Evolutionary conservation across 306 rosid genomes (phyloP).

Genomic region (Spatholobus suberectus): DNA sequence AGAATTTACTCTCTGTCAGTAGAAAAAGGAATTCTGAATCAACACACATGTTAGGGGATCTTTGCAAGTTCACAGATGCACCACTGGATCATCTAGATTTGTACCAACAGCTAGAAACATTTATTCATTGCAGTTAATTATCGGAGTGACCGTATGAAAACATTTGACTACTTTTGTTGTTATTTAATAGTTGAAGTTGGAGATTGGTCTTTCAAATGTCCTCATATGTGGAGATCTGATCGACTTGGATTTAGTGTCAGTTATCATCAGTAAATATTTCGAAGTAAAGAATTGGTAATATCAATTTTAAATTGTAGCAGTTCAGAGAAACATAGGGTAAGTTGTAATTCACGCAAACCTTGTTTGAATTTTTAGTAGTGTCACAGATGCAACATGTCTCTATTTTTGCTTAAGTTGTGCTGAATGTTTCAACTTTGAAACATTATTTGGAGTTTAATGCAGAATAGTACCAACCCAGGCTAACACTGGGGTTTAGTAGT

Average conservation of each 20-base stretch:
- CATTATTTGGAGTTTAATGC: background rate
- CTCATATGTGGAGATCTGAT: background rate
- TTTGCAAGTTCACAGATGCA: background rate
- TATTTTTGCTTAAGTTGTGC: background rate
- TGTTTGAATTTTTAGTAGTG: background rate
- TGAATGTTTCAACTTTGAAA: background rate
- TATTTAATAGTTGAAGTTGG: background rate
- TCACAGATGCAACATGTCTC: background rate
- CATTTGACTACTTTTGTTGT: background rate
- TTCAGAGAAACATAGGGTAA: background rate
- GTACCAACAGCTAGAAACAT: background rate
- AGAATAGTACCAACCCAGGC: background rate
- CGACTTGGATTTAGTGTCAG: background rate
- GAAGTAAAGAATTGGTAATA: background rate
- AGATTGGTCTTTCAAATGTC: conserved; percentile 2
- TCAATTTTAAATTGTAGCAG: background rate
- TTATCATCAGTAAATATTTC: background rate
- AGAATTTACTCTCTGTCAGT: conserved; percentile 9
- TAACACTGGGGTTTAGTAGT: background rate
- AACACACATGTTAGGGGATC: conserved; percentile 1
- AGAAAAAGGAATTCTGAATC: background rate
- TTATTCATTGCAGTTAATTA: background rate
- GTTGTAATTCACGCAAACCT: too few species aligned
- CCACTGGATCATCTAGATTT: background rate
- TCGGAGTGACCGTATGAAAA: background rate